Evolutionary conservation across 345 rosid genomes (phyloP), one percentile per base, ranked within the genome.

Genomic region (Syzygium grande): DNA sequence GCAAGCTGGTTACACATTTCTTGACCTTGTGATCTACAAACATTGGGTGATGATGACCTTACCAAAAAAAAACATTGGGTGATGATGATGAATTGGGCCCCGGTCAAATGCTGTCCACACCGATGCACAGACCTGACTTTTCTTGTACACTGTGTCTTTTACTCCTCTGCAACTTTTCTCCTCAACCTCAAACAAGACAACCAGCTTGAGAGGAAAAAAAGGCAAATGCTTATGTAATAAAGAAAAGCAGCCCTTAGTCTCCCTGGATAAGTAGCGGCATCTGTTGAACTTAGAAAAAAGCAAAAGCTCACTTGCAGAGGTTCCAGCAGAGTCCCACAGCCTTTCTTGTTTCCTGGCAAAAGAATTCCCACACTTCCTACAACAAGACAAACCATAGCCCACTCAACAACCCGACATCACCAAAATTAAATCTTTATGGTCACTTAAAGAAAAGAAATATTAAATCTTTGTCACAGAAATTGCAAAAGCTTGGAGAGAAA

Each of bases 351-450:
- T 59, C 84, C 88, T 77, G 56, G 83, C 54, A 38, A 73, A 73
- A 73, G 49, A 73, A 38, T 38, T 73, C 87, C 80, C 85, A 84
- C 55, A 38, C 43, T 85, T 83, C 89, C 88, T 84, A 15, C 90
- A 87, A 87, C 10, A 90, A 84, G 92, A 92, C 93, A 89, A 87
- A 78, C 88, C 30, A 85, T 88, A 65, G 87, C 94, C 85, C 91
- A 89, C 95, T 88, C 80, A 89, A 91, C 87, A 61, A 90, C 80
- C 86, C 58, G n/a, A 29, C 41, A n/a, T 30, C 85, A 16, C 52
- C 16, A 51, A 51, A 25, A 19, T 55, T 30, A 90, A 79, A 12
- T 34, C 27, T 34, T 73, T 38, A 38, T 73, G 27, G 80, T 49
- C 80, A 73, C 34, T 3, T n/a, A 46, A 17, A 86, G 15, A 49